These are phyloP conservation scores for Trichoderma guizhouense DNA, from an alignment of 2,329 filamentous ascomycete genomes.

Conservation along the genomic window DNA sequence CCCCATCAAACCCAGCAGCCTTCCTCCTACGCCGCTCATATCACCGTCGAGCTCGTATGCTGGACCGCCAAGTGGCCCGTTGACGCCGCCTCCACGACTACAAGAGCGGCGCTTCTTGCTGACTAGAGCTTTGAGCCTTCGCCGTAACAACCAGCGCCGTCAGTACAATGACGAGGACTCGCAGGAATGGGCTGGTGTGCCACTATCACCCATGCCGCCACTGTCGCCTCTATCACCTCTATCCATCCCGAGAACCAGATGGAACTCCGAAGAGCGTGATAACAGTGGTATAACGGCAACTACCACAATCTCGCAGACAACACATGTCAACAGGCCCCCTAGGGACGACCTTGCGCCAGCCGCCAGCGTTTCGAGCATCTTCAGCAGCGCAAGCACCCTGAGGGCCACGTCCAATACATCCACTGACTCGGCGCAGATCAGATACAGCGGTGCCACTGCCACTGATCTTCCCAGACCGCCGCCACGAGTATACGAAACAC, in stretches of 20 bases:
- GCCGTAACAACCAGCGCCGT: not conserved
- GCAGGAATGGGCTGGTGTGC: not conserved
- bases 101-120: constrained; percentile 46
- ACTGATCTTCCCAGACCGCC: constrained; percentile 12
- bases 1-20: constrained; percentile 25
- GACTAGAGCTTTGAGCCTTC: constrained; percentile 8
- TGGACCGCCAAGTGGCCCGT: constrained; percentile 24
- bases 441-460: not conserved
- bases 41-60: constrained; percentile 34
- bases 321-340: not conserved
- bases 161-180: not conserved
- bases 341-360: not conserved
- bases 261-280: not conserved
- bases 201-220: not conserved
- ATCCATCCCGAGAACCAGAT: not conserved
- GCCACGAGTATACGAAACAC: constrained; percentile 12
- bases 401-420: not conserved
- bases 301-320: not conserved
- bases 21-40: constrained; percentile 39
- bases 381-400: not conserved
- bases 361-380: constrained; percentile 1
- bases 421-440: not conserved
- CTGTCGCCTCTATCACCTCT: not conserved
- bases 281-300: not conserved
- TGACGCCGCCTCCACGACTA: constrained; percentile 48